Conservation (phyloP, 345 rosid species). For the Bruguiera sexangula region DNA sequence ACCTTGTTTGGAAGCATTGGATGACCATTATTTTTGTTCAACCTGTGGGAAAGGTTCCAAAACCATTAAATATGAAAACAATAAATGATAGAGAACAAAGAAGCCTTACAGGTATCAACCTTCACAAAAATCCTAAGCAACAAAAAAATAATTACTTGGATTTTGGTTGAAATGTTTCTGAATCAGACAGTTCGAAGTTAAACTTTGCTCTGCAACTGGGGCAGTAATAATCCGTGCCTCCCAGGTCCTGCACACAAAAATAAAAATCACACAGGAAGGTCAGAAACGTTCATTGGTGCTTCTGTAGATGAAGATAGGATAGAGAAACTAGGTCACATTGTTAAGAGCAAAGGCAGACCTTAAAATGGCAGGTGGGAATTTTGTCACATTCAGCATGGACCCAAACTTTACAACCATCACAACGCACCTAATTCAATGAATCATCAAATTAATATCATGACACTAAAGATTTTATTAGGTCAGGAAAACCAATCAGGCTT, state of each 20-base stretch:
- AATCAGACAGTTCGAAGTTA: constrained; percentile 89
- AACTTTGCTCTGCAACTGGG: constrained; percentile 87
- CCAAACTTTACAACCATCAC: constrained; percentile 97
- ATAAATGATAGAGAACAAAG: background rate
- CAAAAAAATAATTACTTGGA: constrained; percentile 45
- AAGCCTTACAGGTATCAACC: background rate
- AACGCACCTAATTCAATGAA: constrained; percentile 61
- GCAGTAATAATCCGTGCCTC: constrained; percentile 74
- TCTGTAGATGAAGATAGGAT: constrained; percentile 11
- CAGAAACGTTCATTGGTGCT: constrained; percentile 8
- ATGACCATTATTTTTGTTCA: constrained; percentile 44
- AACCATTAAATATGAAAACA: constrained; percentile 13
- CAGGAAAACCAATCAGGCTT: constrained; percentile 13
- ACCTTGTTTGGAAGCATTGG: constrained; percentile 75
- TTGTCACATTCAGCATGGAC: constrained; percentile 87
- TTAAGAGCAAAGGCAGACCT: constrained; percentile 45
- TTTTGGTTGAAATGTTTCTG: constrained; percentile 64
- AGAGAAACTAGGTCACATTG: constrained; percentile 16
- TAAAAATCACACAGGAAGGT: constrained; percentile 19
- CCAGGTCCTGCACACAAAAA: constrained; percentile 57
- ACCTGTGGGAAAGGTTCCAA: constrained; percentile 36
- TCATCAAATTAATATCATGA: constrained; percentile 10
- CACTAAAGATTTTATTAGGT: background rate
- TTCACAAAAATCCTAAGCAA: constrained; percentile 1
- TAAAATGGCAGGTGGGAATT: constrained; percentile 66